Conservation (phyloP, 257 asterid genomes). For the Fraxinus cuspidata region DNA sequence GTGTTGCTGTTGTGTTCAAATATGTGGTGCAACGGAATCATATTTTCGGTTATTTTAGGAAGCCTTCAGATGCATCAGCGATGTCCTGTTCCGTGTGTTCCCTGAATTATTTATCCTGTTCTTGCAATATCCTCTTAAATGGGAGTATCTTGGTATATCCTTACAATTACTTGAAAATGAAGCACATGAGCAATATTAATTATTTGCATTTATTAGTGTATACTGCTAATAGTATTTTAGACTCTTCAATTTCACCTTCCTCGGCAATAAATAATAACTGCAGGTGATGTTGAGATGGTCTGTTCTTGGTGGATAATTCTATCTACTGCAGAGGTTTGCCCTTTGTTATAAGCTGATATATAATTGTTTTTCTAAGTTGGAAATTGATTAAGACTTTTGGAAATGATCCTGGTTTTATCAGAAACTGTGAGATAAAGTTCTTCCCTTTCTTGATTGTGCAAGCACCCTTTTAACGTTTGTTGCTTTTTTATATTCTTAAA, state of each 20-base stretch:
- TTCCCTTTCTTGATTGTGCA: constrained; percentile 25
- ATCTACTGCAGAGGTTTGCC: constrained; percentile 4
- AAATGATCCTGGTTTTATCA: background rate
- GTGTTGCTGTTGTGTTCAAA: no score
- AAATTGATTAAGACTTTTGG: constrained; percentile 4
- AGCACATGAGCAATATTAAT: background rate
- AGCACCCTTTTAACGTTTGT: background rate
- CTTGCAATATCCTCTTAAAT: background rate
- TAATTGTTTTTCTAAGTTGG: constrained; percentile 16
- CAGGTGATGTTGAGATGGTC: background rate
- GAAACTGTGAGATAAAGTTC: background rate
- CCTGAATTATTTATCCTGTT: background rate
- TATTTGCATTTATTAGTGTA: background rate
- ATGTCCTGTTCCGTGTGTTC: background rate
- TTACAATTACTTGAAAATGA: background rate
- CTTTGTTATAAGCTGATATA: constrained; percentile 5
- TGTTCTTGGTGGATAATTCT: background rate
- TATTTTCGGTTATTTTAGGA: background rate
- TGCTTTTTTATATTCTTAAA: background rate
- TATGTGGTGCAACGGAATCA: no score
- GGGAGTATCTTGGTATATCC: background rate
- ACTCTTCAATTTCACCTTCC: background rate
- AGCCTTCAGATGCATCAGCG: background rate
- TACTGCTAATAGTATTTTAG: background rate
- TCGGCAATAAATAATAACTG: background rate